A percentile compares a stretch with the other conserved stretches of the same genome.
Conservation (phyloP, 2,329 filamentous ascomycete species). For the Ophiostoma novo-ulmi region DNA sequence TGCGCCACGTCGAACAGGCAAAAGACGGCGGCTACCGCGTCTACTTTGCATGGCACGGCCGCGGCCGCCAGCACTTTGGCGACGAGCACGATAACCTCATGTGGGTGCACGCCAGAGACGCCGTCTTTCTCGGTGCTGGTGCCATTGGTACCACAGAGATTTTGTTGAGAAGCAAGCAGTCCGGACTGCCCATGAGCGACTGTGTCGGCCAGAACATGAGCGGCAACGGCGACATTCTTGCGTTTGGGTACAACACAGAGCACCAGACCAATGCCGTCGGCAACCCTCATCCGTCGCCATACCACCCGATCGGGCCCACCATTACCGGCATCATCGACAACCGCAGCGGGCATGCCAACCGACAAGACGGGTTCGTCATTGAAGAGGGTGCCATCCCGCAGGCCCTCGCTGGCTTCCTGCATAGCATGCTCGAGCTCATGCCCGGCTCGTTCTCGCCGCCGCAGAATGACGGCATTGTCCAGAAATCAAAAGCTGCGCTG, state of each 20-base stretch:
- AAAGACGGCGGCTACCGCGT: constrained; percentile 54
- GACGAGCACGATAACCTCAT: constrained; percentile 56
- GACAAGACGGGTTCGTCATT: constrained; percentile 58
- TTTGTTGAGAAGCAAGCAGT: constrained; percentile 53
- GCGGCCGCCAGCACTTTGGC: constrained; percentile 51
- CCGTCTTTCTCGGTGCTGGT: constrained; percentile 63
- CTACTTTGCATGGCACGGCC: constrained; percentile 60
- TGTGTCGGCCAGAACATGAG: constrained; percentile 56
- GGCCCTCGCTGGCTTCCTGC: constrained; percentile 52
- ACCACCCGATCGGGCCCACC: constrained; percentile 55
- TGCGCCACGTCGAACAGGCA: constrained; percentile 55
- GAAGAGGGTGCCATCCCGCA: constrained; percentile 59
- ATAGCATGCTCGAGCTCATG: constrained; percentile 51
- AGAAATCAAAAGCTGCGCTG: constrained; percentile 43
- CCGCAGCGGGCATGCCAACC: constrained; percentile 47
- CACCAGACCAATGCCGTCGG: constrained; percentile 54
- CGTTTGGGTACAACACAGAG: constrained; percentile 60
- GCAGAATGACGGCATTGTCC: constrained; percentile 32
- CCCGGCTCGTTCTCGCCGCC: constrained; percentile 40
- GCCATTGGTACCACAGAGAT: constrained; percentile 62
- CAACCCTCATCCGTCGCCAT: constrained; percentile 43
- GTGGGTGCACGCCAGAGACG: constrained; percentile 62
- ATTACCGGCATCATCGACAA: constrained; percentile 61
- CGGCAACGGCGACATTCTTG: constrained; percentile 62
- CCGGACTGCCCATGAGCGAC: constrained; percentile 54